Conservation (phyloP, 2,329 filamentous ascomycete species). For the Gremmenia infestans region DNA sequence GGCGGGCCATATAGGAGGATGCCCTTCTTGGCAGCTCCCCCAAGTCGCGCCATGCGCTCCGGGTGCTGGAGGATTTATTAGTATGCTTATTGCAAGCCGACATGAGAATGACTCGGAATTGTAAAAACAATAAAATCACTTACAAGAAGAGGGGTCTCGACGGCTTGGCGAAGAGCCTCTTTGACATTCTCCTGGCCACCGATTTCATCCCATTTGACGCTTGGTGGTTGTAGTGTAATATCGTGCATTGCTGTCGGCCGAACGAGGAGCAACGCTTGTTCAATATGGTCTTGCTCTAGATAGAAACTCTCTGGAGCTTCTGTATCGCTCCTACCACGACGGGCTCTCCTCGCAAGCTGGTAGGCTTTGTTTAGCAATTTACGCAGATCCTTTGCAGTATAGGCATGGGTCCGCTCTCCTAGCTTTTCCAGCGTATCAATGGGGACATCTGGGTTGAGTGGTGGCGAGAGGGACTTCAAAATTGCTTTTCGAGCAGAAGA, state of each 20-base stretch:
- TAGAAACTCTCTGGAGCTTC: slow-evolving; percentile 7
- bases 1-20: slow-evolving; percentile 88
- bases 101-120: not conserved
- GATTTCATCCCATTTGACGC: slow-evolving; percentile 81
- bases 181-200: slow-evolving; percentile 80
- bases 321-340: not conserved
- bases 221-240: slow-evolving; percentile 82
- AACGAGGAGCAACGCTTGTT: slow-evolving; percentile 62
- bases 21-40: slow-evolving; percentile 65
- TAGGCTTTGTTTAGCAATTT: slow-evolving; percentile 54
- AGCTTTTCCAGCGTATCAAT: slow-evolving; percentile 54
- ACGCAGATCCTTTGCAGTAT: slow-evolving; percentile 73
- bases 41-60: slow-evolving; percentile 44
- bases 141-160: slow-evolving; percentile 28
- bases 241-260: slow-evolving; percentile 83
- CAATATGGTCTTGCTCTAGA: slow-evolving; percentile 48
- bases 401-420: slow-evolving; percentile 78
- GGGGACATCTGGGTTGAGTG: slow-evolving; percentile 42
- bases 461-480: slow-evolving; percentile 47
- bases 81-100: not conserved
- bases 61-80: slow-evolving; percentile 36
- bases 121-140: slow-evolving; percentile 1
- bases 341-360: slow-evolving; percentile 31
- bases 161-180: slow-evolving; percentile 45
- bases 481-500: slow-evolving; percentile 67